Base-by-base conservation (phyloP, 1,139 yeast genomes). In the Debaryomycetaceae sp. region DNA sequence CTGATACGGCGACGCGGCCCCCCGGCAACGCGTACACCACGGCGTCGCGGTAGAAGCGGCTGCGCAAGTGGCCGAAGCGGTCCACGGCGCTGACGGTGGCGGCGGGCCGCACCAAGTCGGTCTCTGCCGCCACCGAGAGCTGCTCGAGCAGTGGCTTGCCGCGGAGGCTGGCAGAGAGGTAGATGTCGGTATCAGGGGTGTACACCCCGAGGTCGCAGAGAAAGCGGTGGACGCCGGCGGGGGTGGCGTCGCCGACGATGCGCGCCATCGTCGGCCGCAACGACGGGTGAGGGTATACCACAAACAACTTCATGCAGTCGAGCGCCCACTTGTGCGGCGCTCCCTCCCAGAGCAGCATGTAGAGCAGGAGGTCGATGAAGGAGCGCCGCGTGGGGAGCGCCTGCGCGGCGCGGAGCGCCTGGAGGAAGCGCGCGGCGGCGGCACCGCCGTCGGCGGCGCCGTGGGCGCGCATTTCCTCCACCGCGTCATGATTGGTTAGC, bases 341-440 rank as follows among this genome's bases (percentile, higher is more conserved):
- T 1, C 65, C 70, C 21, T 59, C 61, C 63, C 65, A 57, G n/a
- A 62, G 48, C 23, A 40, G 43, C 34, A 65, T 52, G 28, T 40
- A 51, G 4, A 50, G 32, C 14, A 49, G 46, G 18, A 63, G 30
- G 16, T 54, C 61, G n/a, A 48, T 53, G 24, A 35, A 43, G 2
- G 45, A 29, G 25, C 42, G 43, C 8, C 25, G 11, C 11, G 42
- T 25, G n/a, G 19, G 15, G n/a, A 12, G 23, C 14, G 23, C 5
- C n/a, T 27, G 29, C 10, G 23, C 13, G 14, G 12, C 5, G 16
- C 15, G 21, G 15, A 27, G 15, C 23, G 20, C 10, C 17, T 18
- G 7, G 5, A 27, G 7, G 11, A 27, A 27, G 9, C 5, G 4
- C 5, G n/a, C 14, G 4, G 23, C 4, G 12, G 23, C 12, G 5